phyloP scores from a whole-genome alignment of 1,284 basidiomycete species.

The Leccinum subrobustum region DNA sequence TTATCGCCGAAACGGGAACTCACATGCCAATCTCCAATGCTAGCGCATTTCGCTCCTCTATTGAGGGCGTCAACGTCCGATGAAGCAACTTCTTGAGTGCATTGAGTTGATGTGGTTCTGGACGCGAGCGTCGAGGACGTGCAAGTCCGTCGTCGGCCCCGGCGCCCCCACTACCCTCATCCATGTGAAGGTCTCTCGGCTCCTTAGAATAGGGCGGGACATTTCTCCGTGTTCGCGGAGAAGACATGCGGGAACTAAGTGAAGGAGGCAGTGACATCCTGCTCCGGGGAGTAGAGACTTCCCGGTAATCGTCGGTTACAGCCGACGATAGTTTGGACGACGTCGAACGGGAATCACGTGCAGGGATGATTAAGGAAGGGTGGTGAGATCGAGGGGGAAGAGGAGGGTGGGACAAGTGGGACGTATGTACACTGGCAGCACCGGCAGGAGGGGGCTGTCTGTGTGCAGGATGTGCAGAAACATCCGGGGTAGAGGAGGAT shows the following conservation, averaged over 20 bases:
- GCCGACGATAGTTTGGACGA: constrained; percentile 31
- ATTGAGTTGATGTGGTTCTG: constrained; percentile 72
- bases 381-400: constrained; percentile 47
- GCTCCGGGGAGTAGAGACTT: constrained; percentile 27
- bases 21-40: constrained; percentile 74
- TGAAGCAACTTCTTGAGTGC: constrained; percentile 67
- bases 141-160: constrained; percentile 33
- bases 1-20: constrained; percentile 24
- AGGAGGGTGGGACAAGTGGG: constrained; percentile 25
- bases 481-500: constrained; percentile 30
- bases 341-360: constrained; percentile 17
- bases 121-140: constrained; percentile 66
- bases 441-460: constrained; percentile 18
- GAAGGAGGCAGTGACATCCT: constrained; percentile 34
- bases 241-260: constrained; percentile 28
- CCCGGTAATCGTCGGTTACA: constrained; percentile 27
- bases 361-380: constrained; percentile 31
- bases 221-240: constrained; percentile 43
- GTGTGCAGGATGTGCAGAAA: constrained; percentile 20
- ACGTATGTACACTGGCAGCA: constrained; percentile 7
- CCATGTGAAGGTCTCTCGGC: constrained; percentile 26
- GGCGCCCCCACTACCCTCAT: constrained; percentile 28
- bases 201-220: constrained; percentile 44
- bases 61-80: constrained; percentile 71
- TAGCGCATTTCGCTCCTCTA: constrained; percentile 70